Percentiles rank a stretch among this genome's conserved stretches.
phyloP scores from a whole-genome alignment of 352 stramenopile genomes.

The Aphanomyces invadans region DNA sequence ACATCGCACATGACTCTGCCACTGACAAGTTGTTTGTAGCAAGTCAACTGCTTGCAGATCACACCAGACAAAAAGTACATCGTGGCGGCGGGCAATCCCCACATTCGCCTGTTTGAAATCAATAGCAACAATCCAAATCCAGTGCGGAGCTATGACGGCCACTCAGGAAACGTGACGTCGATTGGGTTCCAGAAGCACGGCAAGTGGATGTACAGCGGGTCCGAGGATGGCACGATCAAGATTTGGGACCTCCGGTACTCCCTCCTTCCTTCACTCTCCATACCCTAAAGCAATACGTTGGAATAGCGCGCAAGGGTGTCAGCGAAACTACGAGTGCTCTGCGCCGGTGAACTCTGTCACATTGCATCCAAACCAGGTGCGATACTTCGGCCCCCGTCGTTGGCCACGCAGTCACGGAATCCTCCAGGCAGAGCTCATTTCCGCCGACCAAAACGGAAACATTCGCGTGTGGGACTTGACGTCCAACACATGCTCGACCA shows the following conservation, averaged over 20 bases:
- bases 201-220: conserved; percentile 97
- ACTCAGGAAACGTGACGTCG: conserved; percentile 94
- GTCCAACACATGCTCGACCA: conserved; percentile 56
- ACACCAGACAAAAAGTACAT: conserved; percentile 96
- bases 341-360: conserved; percentile 92
- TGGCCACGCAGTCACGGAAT: neutral
- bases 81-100: conserved; percentile 94
- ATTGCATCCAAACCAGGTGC: conserved; percentile 93
- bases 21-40: conserved; percentile 31
- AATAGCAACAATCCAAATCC: conserved; percentile 93
- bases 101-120: conserved; percentile 97
- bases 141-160: conserved; percentile 93
- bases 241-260: conserved; percentile 87
- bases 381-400: conserved; percentile 52
- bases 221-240: conserved; percentile 94
- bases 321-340: conserved; percentile 78
- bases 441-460: conserved; percentile 89
- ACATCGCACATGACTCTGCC: neutral
- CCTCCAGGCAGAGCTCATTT: conserved; percentile 50
- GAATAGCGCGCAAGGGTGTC: conserved; percentile 51
- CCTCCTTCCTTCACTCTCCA: neutral
- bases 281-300: no score
- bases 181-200: conserved; percentile 96
- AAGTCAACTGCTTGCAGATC: conserved; percentile 97
- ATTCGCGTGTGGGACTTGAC: conserved; percentile 89